A percentile compares a stretch with the other conserved stretches of the same genome.
phyloP scores from a whole-genome alignment of 1,284 basidiomycete genomes.

The Gymnopus androsaceus region DNA sequence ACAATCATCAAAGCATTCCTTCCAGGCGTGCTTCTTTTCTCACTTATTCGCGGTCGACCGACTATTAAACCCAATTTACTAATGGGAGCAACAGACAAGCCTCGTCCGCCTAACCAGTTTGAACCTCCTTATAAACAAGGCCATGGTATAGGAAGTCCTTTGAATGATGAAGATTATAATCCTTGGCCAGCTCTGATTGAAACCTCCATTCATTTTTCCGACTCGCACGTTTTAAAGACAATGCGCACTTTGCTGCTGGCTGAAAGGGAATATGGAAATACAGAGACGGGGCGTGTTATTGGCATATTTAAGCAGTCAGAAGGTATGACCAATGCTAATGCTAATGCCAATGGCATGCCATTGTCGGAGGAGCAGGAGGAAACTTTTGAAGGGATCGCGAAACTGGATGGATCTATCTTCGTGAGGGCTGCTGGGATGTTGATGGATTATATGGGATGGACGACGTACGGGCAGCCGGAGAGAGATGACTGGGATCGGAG shows the following conservation, averaged over 20 bases:
- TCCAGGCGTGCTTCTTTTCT: slow-evolving; percentile 43
- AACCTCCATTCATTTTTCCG: slow-evolving; percentile 55
- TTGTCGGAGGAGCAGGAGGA: too few relatives aligned
- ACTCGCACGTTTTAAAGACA: slow-evolving; percentile 63
- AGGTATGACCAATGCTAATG: slow-evolving; percentile 32
- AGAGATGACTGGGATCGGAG: slow-evolving; percentile 58
- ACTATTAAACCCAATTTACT: slow-evolving; percentile 54
- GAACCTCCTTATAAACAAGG: slow-evolving; percentile 4
- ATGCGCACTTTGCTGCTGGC: slow-evolving; percentile 59
- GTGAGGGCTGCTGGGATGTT: slow-evolving; percentile 62
- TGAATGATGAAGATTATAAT: slow-evolving; percentile 43
- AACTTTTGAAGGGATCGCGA: slow-evolving; percentile 43
- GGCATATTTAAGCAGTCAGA: slow-evolving; percentile 39
- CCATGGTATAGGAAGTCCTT: slow-evolving; percentile 37
- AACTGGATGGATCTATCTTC: slow-evolving; percentile 66
- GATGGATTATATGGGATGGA: slow-evolving; percentile 66
- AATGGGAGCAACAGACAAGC: slow-evolving; percentile 53
- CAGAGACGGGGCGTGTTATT: slow-evolving; percentile 41
- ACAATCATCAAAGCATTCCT: slow-evolving; percentile 52
- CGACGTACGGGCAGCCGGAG: slow-evolving; percentile 51
- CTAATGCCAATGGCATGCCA: too few relatives aligned
- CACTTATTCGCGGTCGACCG: slow-evolving; percentile 59
- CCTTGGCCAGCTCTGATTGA: slow-evolving; percentile 61
- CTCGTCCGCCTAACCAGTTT: slow-evolving; percentile 37
- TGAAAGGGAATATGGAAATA: slow-evolving; percentile 50